These are phyloP conservation scores for Bothriochloa decipiens DNA, from an alignment of 176 grass and related monocot genomes.

Conservation along the genomic window DNA sequence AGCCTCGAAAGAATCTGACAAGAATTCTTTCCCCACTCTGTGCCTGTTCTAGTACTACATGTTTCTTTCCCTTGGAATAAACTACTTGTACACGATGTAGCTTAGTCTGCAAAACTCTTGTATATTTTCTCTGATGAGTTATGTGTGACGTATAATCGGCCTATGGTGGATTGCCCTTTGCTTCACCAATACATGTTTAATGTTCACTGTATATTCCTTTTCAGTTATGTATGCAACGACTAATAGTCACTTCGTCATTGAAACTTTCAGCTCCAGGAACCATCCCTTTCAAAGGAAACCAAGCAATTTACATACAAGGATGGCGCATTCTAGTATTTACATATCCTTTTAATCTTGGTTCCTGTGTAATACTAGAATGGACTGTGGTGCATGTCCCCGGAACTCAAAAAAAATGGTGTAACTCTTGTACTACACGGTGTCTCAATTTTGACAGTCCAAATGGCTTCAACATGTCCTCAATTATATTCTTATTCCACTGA, in stretches of 20 bases:
- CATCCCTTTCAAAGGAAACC: slow-evolving; percentile 83
- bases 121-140: not conserved
- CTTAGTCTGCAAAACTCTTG: not conserved
- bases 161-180: not conserved
- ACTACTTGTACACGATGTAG: not conserved
- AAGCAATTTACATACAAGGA: slow-evolving; percentile 99
- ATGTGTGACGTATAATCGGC: not conserved
- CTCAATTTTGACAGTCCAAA: not conserved
- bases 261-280: slow-evolving; percentile 67
- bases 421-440: not conserved
- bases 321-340: slow-evolving; percentile 77
- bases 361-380: not conserved
- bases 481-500: not conserved
- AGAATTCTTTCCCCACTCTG: not conserved
- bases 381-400: not conserved
- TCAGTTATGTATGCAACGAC: not conserved
- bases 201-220: not conserved
- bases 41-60: not conserved
- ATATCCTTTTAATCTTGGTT: slow-evolving; percentile 48
- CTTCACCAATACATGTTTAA: slow-evolving; percentile 1
- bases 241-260: not conserved
- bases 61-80: not conserved
- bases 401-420: not conserved
- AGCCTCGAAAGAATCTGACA: slow-evolving; percentile 73
- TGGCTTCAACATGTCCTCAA: not conserved